Conservation (phyloP, 345 rosid species). For the Erysimum cheiranthoides region DNA sequence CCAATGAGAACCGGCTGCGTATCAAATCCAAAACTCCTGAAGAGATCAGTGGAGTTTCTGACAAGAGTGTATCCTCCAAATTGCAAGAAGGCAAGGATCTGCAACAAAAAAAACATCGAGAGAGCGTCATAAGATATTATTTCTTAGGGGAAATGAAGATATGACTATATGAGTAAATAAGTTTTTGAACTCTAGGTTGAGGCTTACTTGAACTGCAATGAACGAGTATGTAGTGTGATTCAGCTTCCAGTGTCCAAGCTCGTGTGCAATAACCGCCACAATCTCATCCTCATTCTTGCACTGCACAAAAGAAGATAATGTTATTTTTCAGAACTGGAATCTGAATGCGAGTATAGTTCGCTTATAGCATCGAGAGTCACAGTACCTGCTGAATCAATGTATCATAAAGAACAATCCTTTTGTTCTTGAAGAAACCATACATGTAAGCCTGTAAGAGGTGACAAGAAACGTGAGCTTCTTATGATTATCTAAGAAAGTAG, state of each 20-base stretch:
- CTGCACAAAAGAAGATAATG: conserved; percentile 49
- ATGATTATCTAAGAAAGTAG: conserved; percentile 14
- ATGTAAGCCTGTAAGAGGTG: conserved; percentile 80
- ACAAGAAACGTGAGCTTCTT: conserved; percentile 24
- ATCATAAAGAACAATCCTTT: conserved; percentile 96
- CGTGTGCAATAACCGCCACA: conserved; percentile 98
- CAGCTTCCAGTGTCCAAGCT: conserved; percentile 99
- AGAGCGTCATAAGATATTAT: not conserved
- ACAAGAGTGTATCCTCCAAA: conserved; percentile 99
- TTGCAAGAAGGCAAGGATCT: conserved; percentile 91
- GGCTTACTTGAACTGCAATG: conserved; percentile 83
- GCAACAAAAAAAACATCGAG: conserved; percentile 27
- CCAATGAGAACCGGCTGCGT: conserved; percentile 93
- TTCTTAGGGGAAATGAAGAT: not conserved
- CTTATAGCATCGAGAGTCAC: conserved; percentile 11
- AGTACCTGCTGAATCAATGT: conserved; percentile 97
- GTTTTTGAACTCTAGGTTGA: not conserved
- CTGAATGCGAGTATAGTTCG: conserved; percentile 1
- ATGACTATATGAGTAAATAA: not conserved
- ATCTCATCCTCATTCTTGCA: conserved; percentile 93
- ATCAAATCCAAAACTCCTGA: conserved; percentile 95
- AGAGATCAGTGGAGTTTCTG: conserved; percentile 93
- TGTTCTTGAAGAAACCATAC: conserved; percentile 99
- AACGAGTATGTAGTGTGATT: conserved; percentile 94
- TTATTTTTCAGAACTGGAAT: conserved; percentile 15